Percentiles rank a stretch among this genome's conserved stretches.
phyloP scores from a whole-genome alignment of 2,329 filamentous ascomycete species.

The Colletotrichum costaricense region DNA sequence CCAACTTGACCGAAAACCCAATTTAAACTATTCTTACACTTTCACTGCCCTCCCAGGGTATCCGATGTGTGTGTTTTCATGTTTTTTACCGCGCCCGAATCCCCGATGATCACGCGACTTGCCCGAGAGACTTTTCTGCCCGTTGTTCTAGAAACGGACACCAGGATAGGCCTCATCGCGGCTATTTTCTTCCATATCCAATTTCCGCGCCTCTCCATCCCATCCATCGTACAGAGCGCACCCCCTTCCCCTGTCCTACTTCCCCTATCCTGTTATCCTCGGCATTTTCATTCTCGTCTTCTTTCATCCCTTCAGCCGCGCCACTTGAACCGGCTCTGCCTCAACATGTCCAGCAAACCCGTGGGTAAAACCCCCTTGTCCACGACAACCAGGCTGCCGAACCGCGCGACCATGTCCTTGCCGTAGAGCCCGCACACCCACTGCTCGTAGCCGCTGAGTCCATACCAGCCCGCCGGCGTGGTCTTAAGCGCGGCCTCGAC shows the following conservation, averaged over 20 bases:
- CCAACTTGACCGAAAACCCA: not conserved
- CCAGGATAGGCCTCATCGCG: constrained; percentile 11
- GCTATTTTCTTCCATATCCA: not conserved
- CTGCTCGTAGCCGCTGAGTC: constrained; percentile 44
- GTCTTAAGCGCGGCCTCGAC: constrained; percentile 35
- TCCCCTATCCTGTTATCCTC: not conserved
- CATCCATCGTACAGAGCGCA: too few species aligned
- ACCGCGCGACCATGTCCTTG: constrained; percentile 50
- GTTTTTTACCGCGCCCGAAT: not conserved
- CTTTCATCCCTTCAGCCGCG: constrained; percentile 42
- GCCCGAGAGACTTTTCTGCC: not conserved
- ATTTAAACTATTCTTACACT: constrained; percentile 8
- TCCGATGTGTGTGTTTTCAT: not conserved
- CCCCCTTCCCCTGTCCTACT: not conserved
- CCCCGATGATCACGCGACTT: not conserved
- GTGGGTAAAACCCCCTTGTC: constrained; percentile 53
- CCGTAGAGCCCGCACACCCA: constrained; percentile 53
- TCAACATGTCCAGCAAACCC: constrained; percentile 51
- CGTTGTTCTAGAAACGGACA: not conserved
- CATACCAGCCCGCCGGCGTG: constrained; percentile 34
- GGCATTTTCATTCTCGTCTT: not conserved
- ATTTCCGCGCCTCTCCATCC: not conserved
- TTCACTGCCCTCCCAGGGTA: not conserved
- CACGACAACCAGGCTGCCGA: constrained; percentile 53
- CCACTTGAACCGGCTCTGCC: constrained; percentile 50